Conservation (phyloP, 768 basidiomycete species). For the Termitomyces sp. region DNA sequence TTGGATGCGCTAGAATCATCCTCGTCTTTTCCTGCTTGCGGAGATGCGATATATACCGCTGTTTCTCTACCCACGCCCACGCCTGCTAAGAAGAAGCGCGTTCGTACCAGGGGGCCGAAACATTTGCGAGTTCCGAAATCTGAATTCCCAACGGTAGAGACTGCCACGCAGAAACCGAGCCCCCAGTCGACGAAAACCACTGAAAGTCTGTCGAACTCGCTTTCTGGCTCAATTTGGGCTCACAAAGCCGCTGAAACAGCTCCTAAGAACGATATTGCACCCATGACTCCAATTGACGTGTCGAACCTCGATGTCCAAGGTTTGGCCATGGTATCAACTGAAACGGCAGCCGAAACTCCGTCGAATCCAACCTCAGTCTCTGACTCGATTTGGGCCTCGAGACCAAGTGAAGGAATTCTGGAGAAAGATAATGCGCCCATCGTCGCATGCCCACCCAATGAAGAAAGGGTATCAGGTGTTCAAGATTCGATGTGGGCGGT, state of each 20-base stretch:
- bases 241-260: neutral
- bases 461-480: neutral
- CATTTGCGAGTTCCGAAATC: neutral
- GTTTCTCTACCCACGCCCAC: neutral
- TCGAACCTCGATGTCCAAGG: neutral
- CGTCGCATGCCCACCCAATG: neutral
- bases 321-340: neutral
- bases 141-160: neutral
- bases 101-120: neutral
- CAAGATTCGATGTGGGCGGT: neutral
- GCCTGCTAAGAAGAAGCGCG: neutral
- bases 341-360: neutral
- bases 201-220: neutral
- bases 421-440: neutral
- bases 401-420: neutral
- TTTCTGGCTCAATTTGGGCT: neutral
- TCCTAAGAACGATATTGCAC: neutral
- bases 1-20: neutral
- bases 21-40: neutral
- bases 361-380: neutral
- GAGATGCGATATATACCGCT: neutral
- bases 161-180: neutral
- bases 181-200: too few relatives aligned
- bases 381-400: neutral
- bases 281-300: neutral